Percentiles rank a stretch among this genome's conserved stretches.
These are phyloP conservation scores for Colletotrichum plurivorum DNA, from an alignment of 2,329 filamentous ascomycete genomes.

Conservation along the genomic window DNA sequence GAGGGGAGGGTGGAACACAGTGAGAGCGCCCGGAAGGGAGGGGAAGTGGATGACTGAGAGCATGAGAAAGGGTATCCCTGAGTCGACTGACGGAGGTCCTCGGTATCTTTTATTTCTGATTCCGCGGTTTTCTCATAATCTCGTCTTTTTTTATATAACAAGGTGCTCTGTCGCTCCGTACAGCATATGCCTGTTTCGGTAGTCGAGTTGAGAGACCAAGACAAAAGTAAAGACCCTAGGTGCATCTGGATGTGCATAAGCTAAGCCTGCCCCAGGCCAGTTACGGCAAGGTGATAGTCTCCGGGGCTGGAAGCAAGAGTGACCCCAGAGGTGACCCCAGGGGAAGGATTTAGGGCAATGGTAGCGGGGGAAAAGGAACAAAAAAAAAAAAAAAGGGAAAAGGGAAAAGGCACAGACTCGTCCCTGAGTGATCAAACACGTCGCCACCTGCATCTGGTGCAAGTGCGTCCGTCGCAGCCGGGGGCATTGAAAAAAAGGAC, in stretches of 20 bases:
- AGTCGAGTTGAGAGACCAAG: slow-evolving; percentile 16
- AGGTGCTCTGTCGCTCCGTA: too few relatives aligned
- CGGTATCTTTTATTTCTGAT: neutral
- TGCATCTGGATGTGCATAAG: slow-evolving; percentile 29
- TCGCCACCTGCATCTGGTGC: too few relatives aligned
- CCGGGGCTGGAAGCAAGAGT: slow-evolving; percentile 11
- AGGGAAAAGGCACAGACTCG: too few relatives aligned
- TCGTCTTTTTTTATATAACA: too few relatives aligned
- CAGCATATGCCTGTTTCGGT: neutral
- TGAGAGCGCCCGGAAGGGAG: slow-evolving; percentile 1
- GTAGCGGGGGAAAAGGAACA: too few relatives aligned
- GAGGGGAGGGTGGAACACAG: slow-evolving; percentile 7
- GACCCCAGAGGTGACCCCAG: neutral
- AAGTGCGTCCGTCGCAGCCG: too few relatives aligned
- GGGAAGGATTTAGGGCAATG: too few relatives aligned
- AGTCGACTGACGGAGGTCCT: neutral
- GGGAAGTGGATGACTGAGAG: slow-evolving; percentile 4
- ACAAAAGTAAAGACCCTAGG: slow-evolving; percentile 29
- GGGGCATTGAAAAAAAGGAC: too few relatives aligned
- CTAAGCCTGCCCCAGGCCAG: slow-evolving; percentile 22
- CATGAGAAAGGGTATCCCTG: neutral
- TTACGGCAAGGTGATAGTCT: slow-evolving; percentile 6
- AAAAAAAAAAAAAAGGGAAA: too few relatives aligned
- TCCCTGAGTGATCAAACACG: too few relatives aligned
- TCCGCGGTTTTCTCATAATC: too few relatives aligned